Percentiles rank a stretch among this genome's conserved stretches.
phyloP scores from a whole-genome alignment of 78 protist species.

The Dictyostelium brefeldianum region DNA sequence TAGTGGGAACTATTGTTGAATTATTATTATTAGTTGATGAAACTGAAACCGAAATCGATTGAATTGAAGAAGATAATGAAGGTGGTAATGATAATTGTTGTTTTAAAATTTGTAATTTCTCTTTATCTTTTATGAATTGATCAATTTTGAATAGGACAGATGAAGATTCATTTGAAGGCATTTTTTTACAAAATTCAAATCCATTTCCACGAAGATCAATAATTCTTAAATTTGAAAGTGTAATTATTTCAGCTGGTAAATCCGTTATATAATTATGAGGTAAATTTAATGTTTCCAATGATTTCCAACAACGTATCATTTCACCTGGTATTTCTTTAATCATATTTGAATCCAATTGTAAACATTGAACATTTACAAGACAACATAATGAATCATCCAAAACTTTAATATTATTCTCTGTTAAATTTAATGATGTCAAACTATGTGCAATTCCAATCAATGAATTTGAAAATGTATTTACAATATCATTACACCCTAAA shows the following conservation, averaged over 20 bases:
- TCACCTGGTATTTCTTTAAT: constrained; percentile 28
- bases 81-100: not conserved
- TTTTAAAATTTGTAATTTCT: not conserved
- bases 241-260: constrained; percentile 25
- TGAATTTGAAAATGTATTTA: not conserved
- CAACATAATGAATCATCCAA: constrained; percentile 28
- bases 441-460: not conserved
- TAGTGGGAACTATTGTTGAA: not conserved
- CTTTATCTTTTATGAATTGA: constrained; percentile 44
- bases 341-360: constrained; percentile 33
- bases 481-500: constrained; percentile 47
- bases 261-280: constrained; percentile 37
- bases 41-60: not conserved
- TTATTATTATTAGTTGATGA: not conserved
- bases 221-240: not conserved
- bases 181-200: not conserved
- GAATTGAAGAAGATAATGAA: no score
- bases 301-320: constrained; percentile 8
- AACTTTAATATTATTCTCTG: constrained; percentile 36
- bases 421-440: constrained; percentile 29
- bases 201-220: constrained; percentile 55
- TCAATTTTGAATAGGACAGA: not conserved
- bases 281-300: constrained; percentile 23
- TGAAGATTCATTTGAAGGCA: constrained; percentile 8
- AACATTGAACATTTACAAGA: not conserved